phyloP scores from a whole-genome alignment of 2,329 filamentous ascomycete genomes.

The Pseudocercospora eumusae region DNA sequence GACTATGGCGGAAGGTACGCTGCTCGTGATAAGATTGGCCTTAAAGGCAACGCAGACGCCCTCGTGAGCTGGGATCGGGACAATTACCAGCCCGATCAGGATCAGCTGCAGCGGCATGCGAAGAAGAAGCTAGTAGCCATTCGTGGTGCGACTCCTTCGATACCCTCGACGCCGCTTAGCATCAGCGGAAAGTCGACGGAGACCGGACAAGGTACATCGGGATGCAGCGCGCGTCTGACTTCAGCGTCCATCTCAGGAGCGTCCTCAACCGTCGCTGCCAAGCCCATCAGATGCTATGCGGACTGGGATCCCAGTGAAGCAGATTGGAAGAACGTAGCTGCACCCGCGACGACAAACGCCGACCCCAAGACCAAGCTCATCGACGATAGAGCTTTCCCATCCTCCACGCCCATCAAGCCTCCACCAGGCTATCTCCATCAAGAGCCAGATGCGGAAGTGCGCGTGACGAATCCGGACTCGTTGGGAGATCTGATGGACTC shows the following conservation, averaged over 20 bases:
- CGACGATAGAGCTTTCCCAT: not conserved
- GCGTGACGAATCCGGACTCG: not conserved
- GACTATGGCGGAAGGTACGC: constrained; percentile 18
- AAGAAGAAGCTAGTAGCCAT: not conserved
- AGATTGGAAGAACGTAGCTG: not conserved
- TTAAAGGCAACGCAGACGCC: constrained; percentile 17
- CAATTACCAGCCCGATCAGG: not conserved
- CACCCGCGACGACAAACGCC: not conserved
- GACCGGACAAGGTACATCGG: not conserved
- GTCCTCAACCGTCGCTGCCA: not conserved
- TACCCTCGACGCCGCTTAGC: not conserved
- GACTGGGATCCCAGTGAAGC: constrained; percentile 1
- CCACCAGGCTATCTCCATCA: not conserved
- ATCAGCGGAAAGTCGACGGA: not conserved
- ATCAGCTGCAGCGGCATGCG: not conserved
- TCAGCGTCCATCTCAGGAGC: not conserved
- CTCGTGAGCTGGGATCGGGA: constrained; percentile 18
- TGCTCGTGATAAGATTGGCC: constrained; percentile 21
- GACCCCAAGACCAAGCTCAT: not conserved
- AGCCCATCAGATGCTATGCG: not conserved
- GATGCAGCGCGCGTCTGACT: not conserved
- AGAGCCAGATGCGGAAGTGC: not conserved
- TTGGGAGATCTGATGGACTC: not conserved
- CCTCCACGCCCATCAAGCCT: not conserved
- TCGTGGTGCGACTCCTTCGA: not conserved